These are phyloP conservation scores for Verbascum thapsus DNA, from an alignment of 257 asterid species.

Conservation along the genomic window DNA sequence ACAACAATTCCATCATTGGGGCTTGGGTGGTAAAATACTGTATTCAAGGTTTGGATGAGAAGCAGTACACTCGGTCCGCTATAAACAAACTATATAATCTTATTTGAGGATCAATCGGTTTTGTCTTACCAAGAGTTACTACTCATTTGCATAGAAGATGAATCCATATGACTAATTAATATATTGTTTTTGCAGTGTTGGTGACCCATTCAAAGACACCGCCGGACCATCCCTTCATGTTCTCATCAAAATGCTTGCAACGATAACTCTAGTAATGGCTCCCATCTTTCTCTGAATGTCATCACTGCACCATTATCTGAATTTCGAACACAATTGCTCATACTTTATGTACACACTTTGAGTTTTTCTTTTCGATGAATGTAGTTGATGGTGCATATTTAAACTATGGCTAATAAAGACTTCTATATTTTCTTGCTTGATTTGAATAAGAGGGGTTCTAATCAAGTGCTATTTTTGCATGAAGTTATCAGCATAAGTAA, in stretches of 20 bases:
- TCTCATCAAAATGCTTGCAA: conserved; percentile 95
- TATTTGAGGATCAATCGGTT: too few species aligned
- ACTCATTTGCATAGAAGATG: not conserved
- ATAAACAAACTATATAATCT: too few species aligned
- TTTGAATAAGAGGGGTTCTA: conserved; percentile 13
- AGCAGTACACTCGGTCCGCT: too few species aligned
- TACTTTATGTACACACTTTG: conserved; percentile 19
- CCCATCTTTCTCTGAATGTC: conserved; percentile 76
- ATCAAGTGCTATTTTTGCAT: not conserved
- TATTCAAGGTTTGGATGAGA: too few species aligned
- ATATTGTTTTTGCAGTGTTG: conserved; percentile 60
- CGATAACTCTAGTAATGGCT: conserved; percentile 98
- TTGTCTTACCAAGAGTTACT: not conserved
- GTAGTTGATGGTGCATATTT: conserved; percentile 33
- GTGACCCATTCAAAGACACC: conserved; percentile 98
- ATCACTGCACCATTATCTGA: conserved; percentile 20
- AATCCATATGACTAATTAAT: not conserved
- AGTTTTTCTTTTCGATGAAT: conserved; percentile 32
- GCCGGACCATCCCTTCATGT: conserved; percentile 99
- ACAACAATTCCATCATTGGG: too few species aligned
- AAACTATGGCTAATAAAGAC: conserved; percentile 24
- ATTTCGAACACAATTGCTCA: conserved; percentile 16
- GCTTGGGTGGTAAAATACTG: too few species aligned
- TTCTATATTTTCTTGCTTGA: conserved; percentile 1
- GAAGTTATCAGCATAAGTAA: too few species aligned